These are phyloP conservation scores for Afroboletus lepidellus DNA, from an alignment of 1,284 basidiomycete genomes.

Conservation along the genomic window DNA sequence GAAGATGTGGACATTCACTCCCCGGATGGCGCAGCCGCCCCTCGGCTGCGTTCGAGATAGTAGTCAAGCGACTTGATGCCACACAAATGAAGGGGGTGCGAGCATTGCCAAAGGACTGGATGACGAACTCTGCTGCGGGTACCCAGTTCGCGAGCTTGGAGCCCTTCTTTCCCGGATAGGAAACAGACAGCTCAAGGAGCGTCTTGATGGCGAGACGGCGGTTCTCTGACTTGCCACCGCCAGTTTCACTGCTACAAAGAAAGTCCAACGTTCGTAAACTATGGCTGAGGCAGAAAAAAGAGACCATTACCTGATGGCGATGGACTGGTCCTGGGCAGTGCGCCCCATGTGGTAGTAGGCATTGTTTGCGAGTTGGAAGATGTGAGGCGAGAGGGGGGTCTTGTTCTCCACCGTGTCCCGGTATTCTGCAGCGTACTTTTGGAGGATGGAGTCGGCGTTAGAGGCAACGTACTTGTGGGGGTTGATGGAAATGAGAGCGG, in stretches of 20 bases:
- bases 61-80: constrained; percentile 97
- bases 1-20: constrained; percentile 98
- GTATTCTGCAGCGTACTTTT: constrained; percentile 82
- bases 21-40: constrained; percentile 76
- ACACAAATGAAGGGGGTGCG: constrained; percentile 82
- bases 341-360: neutral
- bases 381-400: constrained; percentile 65
- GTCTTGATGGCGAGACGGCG: constrained; percentile 88
- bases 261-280: neutral
- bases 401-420: constrained; percentile 45
- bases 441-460: constrained; percentile 78
- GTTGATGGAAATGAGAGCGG: constrained; percentile 78
- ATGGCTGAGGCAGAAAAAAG: neutral
- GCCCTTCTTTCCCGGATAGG: constrained; percentile 91
- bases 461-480: constrained; percentile 83
- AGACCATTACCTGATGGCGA: constrained; percentile 73
- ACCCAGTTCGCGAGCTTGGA: constrained; percentile 83
- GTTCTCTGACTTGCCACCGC: constrained; percentile 92
- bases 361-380: constrained; percentile 73
- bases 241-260: constrained; percentile 77
- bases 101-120: constrained; percentile 91
- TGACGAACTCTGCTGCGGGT: constrained; percentile 91
- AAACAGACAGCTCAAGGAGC: constrained; percentile 84
- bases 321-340: constrained; percentile 52
- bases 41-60: constrained; percentile 89